phyloP scores from a whole-genome alignment of 2,329 filamentous ascomycete genomes.

The Fusarium sterilihyphosum region DNA sequence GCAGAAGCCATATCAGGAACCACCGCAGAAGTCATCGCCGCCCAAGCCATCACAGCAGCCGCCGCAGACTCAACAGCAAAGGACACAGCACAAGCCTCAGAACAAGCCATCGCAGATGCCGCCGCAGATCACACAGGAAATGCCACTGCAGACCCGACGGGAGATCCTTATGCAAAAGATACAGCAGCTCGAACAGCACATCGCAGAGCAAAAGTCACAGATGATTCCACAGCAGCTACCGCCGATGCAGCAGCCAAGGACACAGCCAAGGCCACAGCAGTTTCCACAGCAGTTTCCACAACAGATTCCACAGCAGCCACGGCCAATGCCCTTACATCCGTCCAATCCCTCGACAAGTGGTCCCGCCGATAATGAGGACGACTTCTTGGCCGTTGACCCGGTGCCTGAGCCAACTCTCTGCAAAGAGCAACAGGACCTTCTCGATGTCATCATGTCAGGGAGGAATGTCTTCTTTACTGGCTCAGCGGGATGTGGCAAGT shows the following conservation, averaged over 20 bases:
- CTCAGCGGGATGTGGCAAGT: constrained; percentile 60
- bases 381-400: background rate
- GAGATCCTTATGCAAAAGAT: background rate
- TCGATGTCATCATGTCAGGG: constrained; percentile 59
- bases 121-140: background rate
- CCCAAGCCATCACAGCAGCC: background rate
- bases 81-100: rapidly evolving
- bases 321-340: background rate
- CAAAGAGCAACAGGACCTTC: constrained; percentile 37
- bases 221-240: no score
- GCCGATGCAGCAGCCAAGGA: background rate
- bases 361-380: background rate
- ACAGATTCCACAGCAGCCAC: background rate
- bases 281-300: background rate
- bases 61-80: background rate
- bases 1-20: no score
- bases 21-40: background rate
- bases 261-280: background rate
- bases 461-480: constrained; percentile 72
- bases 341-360: background rate
- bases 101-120: background rate
- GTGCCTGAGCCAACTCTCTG: constrained; percentile 13
- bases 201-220: no score
- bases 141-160: background rate
- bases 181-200: no score